Percentiles rank a stretch among this genome's conserved stretches.
phyloP scores from a whole-genome alignment of 1,139 yeast genomes.

The Candida tunisiensis region DNA sequence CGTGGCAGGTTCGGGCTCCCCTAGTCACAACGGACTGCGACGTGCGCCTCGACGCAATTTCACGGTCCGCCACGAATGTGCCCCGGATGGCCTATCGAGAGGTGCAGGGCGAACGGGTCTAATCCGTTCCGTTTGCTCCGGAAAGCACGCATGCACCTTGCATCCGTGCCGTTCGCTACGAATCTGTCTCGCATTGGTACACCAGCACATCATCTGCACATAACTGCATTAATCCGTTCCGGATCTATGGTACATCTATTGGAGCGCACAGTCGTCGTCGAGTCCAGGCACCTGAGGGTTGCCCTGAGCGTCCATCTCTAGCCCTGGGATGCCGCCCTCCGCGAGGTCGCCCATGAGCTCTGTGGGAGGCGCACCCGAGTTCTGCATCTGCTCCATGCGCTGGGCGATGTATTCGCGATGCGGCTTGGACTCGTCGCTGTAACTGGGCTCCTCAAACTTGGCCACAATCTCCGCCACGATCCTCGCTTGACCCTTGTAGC shows the following conservation, averaged over 20 bases:
- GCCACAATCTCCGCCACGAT: conserved; percentile 31
- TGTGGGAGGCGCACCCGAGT: conserved; percentile 73
- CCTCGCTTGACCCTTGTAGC: conserved; percentile 19
- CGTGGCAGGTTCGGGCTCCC: no score
- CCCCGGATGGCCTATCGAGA: no score
- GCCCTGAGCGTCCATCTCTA: conserved; percentile 1
- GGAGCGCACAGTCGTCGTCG: conserved; percentile 1
- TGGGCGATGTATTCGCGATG: conserved; percentile 37
- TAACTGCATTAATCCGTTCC: no score
- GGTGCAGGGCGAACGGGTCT: no score
- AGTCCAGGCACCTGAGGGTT: conserved; percentile 1
- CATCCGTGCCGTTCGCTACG: no score
- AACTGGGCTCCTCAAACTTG: conserved; percentile 39
- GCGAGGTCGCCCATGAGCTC: conserved; percentile 57
- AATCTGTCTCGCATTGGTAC: no score
- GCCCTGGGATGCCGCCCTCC: conserved; percentile 37
- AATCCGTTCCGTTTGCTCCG: no score
- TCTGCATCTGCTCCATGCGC: conserved; percentile 37
- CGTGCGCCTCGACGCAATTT: no score
- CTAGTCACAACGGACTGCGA: no score
- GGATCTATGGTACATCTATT: neutral
- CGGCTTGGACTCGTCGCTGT: conserved; percentile 33
- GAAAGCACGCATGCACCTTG: no score
- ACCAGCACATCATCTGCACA: no score
- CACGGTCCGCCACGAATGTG: no score